phyloP scores from a whole-genome alignment of 305 asterid species.

The Solanum hybrid region DNA sequence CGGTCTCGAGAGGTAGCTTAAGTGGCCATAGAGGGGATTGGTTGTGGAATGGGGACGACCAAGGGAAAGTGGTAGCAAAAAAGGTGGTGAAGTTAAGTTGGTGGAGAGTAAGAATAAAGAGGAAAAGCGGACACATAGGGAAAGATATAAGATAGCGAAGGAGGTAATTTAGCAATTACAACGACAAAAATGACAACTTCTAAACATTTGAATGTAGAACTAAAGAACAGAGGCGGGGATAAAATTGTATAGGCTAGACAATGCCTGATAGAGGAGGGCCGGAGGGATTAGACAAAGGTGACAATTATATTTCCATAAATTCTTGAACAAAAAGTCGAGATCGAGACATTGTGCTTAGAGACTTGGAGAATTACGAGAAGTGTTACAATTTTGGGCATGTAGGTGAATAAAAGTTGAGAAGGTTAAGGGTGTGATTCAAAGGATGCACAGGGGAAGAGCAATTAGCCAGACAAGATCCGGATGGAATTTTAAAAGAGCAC shows the following conservation, averaged over 20 bases:
- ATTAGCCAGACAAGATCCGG: background rate
- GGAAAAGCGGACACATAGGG: background rate
- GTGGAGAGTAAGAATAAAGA: background rate
- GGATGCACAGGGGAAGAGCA: background rate
- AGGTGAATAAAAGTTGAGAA: background rate
- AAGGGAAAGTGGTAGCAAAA: background rate
- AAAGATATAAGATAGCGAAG: background rate
- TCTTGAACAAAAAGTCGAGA: background rate
- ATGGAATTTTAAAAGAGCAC: background rate
- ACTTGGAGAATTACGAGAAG: background rate
- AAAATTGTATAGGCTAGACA: background rate
- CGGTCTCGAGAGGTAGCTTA: background rate
- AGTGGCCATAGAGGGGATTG: background rate
- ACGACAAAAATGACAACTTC: background rate
- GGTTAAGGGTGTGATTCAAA: background rate
- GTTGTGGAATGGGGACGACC: background rate
- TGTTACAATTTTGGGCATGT: background rate
- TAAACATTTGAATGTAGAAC: background rate
- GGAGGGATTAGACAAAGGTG: background rate
- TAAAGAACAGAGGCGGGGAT: background rate
- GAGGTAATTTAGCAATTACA: background rate
- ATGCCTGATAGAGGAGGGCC: background rate
- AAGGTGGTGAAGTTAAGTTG: background rate
- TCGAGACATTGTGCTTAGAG: background rate
- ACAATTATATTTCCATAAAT: background rate